Conservation (phyloP, 2,329 filamentous ascomycete species). For the Elsinoe australis region DNA sequence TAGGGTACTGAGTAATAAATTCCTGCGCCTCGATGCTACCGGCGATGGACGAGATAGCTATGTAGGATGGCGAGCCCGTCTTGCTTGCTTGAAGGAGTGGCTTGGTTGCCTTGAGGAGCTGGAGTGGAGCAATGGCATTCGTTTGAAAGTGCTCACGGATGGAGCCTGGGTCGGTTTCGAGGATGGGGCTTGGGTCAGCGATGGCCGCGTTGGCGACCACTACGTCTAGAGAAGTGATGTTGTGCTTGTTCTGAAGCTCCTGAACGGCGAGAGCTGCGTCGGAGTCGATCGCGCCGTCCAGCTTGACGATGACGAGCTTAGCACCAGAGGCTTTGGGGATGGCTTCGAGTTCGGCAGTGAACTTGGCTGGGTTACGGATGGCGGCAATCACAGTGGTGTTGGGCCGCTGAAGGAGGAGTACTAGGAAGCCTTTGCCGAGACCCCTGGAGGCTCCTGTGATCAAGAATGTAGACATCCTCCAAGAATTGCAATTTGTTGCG, state of each 20-base stretch:
- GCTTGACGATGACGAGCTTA: constrained; percentile 19
- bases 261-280: constrained; percentile 16
- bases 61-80: constrained; percentile 29
- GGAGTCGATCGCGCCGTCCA: constrained; percentile 18
- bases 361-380: constrained; percentile 15
- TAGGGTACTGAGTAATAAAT: constrained; percentile 19
- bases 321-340: constrained; percentile 15
- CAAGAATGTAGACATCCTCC: constrained; percentile 23
- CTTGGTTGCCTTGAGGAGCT: constrained; percentile 27
- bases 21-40: constrained; percentile 20
- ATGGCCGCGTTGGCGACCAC: constrained; percentile 19
- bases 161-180: not conserved
- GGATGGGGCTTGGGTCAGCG: not conserved
- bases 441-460: constrained; percentile 27
- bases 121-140: not conserved
- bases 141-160: constrained; percentile 5
- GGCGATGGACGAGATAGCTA: constrained; percentile 31
- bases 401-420: constrained; percentile 12
- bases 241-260: constrained; percentile 24
- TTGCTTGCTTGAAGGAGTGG: constrained; percentile 32
- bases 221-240: constrained; percentile 24
- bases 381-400: constrained; percentile 20
- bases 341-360: not conserved
- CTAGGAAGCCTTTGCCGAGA: constrained; percentile 18
- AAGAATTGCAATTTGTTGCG: too few relatives aligned